These are phyloP conservation scores for Globisporangium emineosum DNA, from an alignment of 352 stramenopile species.

Conservation along the genomic window DNA sequence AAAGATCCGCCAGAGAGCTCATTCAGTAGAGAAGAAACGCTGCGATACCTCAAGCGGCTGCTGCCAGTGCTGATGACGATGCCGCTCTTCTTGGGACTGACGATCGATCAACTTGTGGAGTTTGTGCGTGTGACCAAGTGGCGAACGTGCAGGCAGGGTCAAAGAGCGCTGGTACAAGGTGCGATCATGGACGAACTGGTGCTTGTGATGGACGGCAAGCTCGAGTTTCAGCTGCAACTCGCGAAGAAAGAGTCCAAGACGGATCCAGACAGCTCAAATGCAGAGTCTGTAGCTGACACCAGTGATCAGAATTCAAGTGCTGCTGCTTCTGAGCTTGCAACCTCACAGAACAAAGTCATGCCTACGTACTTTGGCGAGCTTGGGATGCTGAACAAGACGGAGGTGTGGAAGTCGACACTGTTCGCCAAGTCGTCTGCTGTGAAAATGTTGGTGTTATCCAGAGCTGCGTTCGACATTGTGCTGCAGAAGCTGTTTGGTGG, in stretches of 20 bases:
- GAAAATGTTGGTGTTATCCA: conserved; percentile 29
- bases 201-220: conserved; percentile 40
- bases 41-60: conserved; percentile 33
- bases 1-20: conserved; percentile 31
- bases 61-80: conserved; percentile 30
- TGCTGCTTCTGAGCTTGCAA: background rate
- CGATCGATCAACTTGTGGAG: conserved; percentile 56
- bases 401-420: conserved; percentile 38
- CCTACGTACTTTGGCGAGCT: conserved; percentile 40
- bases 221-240: conserved; percentile 8
- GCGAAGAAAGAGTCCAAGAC: background rate
- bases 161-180: conserved; percentile 24
- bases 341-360: conserved; percentile 4
- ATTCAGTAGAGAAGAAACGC: conserved; percentile 49
- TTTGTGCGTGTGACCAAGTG: conserved; percentile 36
- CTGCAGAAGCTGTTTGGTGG: conserved; percentile 39
- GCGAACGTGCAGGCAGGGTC: conserved; percentile 22
- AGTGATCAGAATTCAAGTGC: background rate
- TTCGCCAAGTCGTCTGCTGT: conserved; percentile 15
- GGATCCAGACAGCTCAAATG: background rate
- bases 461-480: conserved; percentile 35
- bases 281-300: background rate
- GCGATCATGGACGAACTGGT: conserved; percentile 36
- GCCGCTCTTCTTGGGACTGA: conserved; percentile 31
- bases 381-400: conserved; percentile 38